These are phyloP conservation scores for Dacryopinax spathularia DNA, from an alignment of 768 basidiomycete species.

Conservation along the genomic window DNA sequence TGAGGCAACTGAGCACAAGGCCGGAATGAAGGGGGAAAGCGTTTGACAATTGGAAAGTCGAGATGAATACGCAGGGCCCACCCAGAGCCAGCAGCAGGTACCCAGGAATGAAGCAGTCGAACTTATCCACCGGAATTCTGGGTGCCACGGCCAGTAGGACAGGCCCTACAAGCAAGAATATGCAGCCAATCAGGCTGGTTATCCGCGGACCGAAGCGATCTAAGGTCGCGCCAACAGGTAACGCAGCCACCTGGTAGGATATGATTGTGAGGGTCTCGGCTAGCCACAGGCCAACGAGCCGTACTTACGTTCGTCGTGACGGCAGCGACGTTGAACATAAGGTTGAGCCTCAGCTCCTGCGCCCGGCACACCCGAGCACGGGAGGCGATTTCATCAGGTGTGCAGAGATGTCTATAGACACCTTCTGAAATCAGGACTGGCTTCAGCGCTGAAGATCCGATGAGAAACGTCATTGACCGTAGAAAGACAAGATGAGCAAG, in stretches of 20 bases:
- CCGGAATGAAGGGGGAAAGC: slow-evolving; percentile 27
- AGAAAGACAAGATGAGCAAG: neutral
- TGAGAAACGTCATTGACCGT: neutral
- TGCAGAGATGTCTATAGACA: slow-evolving; percentile 22
- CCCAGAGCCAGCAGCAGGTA: slow-evolving; percentile 26
- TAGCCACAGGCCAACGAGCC: neutral
- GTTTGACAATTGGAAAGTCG: slow-evolving; percentile 28
- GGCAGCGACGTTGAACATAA: slow-evolving; percentile 24
- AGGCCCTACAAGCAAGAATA: slow-evolving; percentile 23
- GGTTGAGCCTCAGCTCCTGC: slow-evolving; percentile 19
- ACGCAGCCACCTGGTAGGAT: slow-evolving; percentile 16
- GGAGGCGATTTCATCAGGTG: slow-evolving; percentile 9
- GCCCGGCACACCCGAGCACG: slow-evolving; percentile 12
- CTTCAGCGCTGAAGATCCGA: slow-evolving; percentile 19
- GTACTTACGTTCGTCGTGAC: slow-evolving; percentile 24
- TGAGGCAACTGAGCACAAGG: slow-evolving; percentile 25
- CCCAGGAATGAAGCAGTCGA: slow-evolving; percentile 14
- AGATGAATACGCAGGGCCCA: slow-evolving; percentile 26
- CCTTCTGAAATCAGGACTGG: slow-evolving; percentile 23
- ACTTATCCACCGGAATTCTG: slow-evolving; percentile 18
- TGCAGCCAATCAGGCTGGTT: slow-evolving; percentile 22
- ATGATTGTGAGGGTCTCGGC: neutral
- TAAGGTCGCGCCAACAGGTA: slow-evolving; percentile 21
- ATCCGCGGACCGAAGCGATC: slow-evolving; percentile 22
- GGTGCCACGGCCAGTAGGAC: slow-evolving; percentile 22